A percentile compares a stretch with the other conserved stretches of the same genome.
Conservation (phyloP, 331 rosid genomes). For the Malus hybrid region DNA sequence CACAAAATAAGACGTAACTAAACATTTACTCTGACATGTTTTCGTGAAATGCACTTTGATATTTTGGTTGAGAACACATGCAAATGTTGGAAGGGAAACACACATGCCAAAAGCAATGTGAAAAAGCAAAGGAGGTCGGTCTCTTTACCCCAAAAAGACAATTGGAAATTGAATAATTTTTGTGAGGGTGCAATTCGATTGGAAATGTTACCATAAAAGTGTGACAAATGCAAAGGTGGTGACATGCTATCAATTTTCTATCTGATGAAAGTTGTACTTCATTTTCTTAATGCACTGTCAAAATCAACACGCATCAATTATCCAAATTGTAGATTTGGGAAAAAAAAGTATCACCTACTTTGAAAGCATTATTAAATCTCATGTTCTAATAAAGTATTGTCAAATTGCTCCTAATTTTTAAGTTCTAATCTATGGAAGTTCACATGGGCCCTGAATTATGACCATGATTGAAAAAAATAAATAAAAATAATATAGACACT, state of each 20-base stretch:
- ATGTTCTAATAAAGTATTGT: background rate
- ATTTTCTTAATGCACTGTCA: background rate
- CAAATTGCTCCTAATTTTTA: background rate
- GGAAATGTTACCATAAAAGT: background rate
- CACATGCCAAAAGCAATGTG: background rate
- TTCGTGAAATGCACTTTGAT: too few relatives aligned
- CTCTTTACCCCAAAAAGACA: background rate
- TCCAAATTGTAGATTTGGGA: background rate
- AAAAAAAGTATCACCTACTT: background rate
- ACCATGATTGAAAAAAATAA: background rate
- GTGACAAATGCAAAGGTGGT: background rate
- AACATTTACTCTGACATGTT: too few relatives aligned
- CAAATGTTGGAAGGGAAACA: too few relatives aligned
- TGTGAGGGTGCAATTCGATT: background rate
- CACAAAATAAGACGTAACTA: too few relatives aligned
- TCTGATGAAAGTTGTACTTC: constrained; percentile 20
- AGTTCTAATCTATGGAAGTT: background rate
- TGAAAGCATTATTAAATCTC: background rate
- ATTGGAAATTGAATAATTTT: background rate
- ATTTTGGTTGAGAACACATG: too few relatives aligned
- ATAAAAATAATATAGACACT: background rate
- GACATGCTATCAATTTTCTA: constrained; percentile 21
- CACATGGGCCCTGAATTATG: background rate
- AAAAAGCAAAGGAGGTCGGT: background rate
- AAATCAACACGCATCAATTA: constrained; percentile 9